These are phyloP conservation scores for Mesembryanthemum crystallinum DNA, from an alignment of 148 eudicot species.

Conservation along the genomic window DNA sequence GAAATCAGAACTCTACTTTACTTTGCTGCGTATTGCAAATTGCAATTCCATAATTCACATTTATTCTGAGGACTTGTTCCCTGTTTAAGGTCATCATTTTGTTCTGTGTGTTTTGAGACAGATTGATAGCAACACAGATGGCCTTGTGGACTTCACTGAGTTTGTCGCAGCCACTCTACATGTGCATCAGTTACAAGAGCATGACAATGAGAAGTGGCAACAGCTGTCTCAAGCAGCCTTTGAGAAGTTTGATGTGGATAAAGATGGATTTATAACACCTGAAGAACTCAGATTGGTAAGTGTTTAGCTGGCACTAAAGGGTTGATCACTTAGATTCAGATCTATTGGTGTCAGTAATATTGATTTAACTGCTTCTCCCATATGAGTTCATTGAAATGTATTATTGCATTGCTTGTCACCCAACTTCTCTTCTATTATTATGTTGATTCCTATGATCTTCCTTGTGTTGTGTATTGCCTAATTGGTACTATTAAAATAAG, in stretches of 20 bases:
- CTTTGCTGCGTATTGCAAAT: neutral
- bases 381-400: too few species aligned
- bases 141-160: conserved; percentile 84
- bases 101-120: conserved; percentile 35
- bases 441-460: neutral
- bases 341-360: conserved; percentile 10
- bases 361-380: neutral
- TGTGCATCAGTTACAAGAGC: conserved; percentile 88
- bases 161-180: conserved; percentile 92
- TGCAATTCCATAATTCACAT: neutral
- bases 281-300: conserved; percentile 87
- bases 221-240: conserved; percentile 82
- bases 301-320: conserved; percentile 10
- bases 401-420: neutral
- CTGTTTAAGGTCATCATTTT: conserved; percentile 8
- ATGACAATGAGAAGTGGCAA: conserved; percentile 78
- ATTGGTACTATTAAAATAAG: neutral
- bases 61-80: neutral
- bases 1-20: neutral
- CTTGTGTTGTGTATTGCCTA: neutral
- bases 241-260: conserved; percentile 88
- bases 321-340: conserved; percentile 7
- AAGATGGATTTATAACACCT: conserved; percentile 85
- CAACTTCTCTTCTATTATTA: neutral
- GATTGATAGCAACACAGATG: conserved; percentile 96